Evolutionary conservation across 345 rosid genomes (phyloP).

Genomic region (Hibiscus syriacus): DNA sequence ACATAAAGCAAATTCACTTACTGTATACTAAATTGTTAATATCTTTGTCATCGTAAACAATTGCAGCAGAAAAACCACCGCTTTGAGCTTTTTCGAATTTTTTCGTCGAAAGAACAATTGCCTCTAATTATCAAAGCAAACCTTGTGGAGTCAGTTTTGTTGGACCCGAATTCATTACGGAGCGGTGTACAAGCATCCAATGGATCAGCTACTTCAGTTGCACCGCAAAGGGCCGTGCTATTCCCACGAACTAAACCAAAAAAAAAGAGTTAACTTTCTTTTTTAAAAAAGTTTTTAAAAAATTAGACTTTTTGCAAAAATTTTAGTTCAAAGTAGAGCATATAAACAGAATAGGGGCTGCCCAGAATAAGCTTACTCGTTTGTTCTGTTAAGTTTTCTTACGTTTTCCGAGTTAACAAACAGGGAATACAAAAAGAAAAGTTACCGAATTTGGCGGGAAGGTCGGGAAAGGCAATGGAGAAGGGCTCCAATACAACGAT

Average conservation of each 20-base stretch:
- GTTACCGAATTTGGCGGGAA: conserved; percentile 74
- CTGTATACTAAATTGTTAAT: conserved; percentile 49
- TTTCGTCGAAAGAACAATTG: conserved; percentile 55
- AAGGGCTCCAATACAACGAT: conserved; percentile 44
- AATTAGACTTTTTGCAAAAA: not conserved
- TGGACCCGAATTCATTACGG: conserved; percentile 19
- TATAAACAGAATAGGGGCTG: not conserved
- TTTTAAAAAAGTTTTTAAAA: not conserved
- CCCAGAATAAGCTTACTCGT: not conserved
- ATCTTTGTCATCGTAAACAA: conserved; percentile 45
- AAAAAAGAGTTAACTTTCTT: not conserved
- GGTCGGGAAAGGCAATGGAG: conserved; percentile 45
- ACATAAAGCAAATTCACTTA: conserved; percentile 22
- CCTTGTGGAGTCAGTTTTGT: conserved; percentile 23
- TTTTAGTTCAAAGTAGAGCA: conserved; percentile 3
- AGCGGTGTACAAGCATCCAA: conserved; percentile 48
- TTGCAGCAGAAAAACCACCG: conserved; percentile 44
- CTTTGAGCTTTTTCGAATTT: conserved; percentile 49
- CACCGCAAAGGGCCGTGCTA: conserved; percentile 47
- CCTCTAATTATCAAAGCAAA: conserved; percentile 57
- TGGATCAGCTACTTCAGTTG: conserved; percentile 51
- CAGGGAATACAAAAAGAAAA: not conserved
- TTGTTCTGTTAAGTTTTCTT: not conserved
- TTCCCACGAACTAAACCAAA: conserved; percentile 29
- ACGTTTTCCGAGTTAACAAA: conserved; percentile 15